phyloP scores from a whole-genome alignment of 2,329 filamentous ascomycete genomes.

The Sporothrix humicola region DNA sequence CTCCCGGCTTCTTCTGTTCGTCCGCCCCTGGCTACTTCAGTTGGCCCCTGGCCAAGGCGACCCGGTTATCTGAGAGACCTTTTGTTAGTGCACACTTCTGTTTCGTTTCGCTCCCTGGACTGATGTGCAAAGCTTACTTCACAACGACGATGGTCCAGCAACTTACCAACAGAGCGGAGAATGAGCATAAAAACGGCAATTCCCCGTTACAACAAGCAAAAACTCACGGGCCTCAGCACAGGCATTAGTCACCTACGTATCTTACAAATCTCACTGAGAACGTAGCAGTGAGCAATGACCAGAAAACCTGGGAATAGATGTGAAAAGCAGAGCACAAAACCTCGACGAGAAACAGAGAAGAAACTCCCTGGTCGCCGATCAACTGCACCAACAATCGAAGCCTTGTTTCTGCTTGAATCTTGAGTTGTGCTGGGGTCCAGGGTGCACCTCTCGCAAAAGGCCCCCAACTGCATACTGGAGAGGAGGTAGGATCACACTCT shows the following conservation, averaged over 20 bases:
- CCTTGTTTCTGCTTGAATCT: neutral
- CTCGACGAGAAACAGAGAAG: too few relatives aligned
- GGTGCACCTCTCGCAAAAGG: neutral
- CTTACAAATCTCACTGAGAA: neutral
- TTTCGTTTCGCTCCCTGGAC: neutral
- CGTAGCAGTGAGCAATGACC: neutral
- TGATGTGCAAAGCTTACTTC: neutral
- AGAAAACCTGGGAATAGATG: neutral
- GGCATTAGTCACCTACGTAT: neutral
- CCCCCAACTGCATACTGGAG: neutral
- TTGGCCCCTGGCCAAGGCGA: neutral
- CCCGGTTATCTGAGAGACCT: neutral
- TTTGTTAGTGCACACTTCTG: slow-evolving; percentile 15
- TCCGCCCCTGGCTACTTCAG: neutral
- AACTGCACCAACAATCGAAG: neutral
- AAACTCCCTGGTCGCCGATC: neutral
- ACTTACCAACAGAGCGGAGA: neutral
- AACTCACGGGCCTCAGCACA: neutral
- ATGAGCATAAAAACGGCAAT: slow-evolving; percentile 1
- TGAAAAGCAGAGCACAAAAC: too few relatives aligned
- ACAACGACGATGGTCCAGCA: neutral
- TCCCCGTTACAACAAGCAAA: neutral
- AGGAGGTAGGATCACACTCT: neutral
- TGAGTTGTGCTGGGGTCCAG: neutral
- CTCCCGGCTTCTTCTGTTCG: neutral